Base-by-base conservation (phyloP, 768 basidiomycete genomes). In the Boletus coccyginus region DNA sequence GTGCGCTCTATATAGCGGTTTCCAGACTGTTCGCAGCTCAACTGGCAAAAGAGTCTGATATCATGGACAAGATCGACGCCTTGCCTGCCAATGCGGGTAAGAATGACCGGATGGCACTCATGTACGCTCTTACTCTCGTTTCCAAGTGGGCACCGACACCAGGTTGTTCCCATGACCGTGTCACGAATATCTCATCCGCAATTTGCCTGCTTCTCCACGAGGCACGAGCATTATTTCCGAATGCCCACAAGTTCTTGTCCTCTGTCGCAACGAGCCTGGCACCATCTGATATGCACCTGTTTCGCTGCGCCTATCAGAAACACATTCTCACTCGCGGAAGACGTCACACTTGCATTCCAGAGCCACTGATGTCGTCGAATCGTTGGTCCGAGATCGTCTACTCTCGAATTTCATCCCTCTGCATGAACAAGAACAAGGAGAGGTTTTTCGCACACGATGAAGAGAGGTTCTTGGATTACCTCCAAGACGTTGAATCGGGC, bases 261-360 rank as follows among this genome's bases (percentile, higher is more conserved):
- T 52, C 65, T 29, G 62, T 54, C 13, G 36, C 58, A 5, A 47
- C 67, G 16, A 70, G 73, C 42, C 72, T 77, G 6, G 69, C 74
- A 16, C 66, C 72, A 16, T 62, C 75, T 10, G 66, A 73, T 2
- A 62, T 71, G 40, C 71, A 74, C 40, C 59, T 81, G 40, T 75
- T 87, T 31, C 83, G 87, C 17, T 80, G 78, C 1, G 78, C 75
- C 64, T 84, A 81, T 61, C 81, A 83, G 51, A 81, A 80, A 50
- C 83, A 82, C 74, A 63, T 88, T 19, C 78, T 89, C 33, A 76
- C 78, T 1, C 82, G 79, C 11, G 78, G 89, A 2, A 80, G 89
- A 24, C 68, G 70, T 8, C 70, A 73, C 5, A 58, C 72, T 2
- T 60, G 62, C 7, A 68, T 84, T 53, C 81, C 86, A 0, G 88